Percentiles rank a stretch among this genome's conserved stretches.
Evolutionary conservation across 768 basidiomycete genomes (phyloP).

Genomic region (Phlegmacium glaucopus): DNA sequence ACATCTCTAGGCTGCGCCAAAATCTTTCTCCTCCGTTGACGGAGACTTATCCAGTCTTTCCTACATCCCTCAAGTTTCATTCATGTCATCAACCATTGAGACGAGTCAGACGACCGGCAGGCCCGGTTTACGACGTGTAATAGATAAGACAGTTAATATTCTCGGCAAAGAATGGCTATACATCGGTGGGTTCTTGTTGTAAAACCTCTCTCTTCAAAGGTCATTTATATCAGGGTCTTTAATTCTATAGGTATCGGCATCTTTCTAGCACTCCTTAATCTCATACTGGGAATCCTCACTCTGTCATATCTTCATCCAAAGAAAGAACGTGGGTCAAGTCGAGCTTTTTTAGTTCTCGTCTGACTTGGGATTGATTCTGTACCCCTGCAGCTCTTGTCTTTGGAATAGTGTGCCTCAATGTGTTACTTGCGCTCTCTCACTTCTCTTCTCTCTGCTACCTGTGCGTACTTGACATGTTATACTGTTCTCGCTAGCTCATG

Average conservation of each 20-base stretch:
- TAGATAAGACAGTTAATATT: slow-evolving; percentile 12
- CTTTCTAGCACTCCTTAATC: slow-evolving; percentile 23
- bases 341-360: not conserved
- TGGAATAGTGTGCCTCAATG: slow-evolving; percentile 21
- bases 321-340: slow-evolving; percentile 21
- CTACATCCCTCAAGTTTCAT: not conserved
- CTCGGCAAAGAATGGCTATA: slow-evolving; percentile 21
- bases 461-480: slow-evolving; percentile 9
- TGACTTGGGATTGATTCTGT: not conserved
- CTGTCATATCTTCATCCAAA: slow-evolving; percentile 28
- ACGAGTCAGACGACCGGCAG: slow-evolving; percentile 17
- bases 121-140: slow-evolving; percentile 15
- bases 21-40: slow-evolving; percentile 11
- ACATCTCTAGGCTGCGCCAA: slow-evolving; percentile 11
- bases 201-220: no score
- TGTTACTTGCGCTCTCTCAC: slow-evolving; percentile 24
- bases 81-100: not conserved
- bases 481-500: no score
- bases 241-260: slow-evolving; percentile 19
- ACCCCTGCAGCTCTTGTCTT: slow-evolving; percentile 22
- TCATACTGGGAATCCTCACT: slow-evolving; percentile 24
- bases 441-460: slow-evolving; percentile 27
- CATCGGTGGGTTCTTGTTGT: slow-evolving; percentile 15
- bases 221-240: not conserved
- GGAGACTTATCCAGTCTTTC: slow-evolving; percentile 4